phyloP scores from a whole-genome alignment of 2,329 filamentous ascomycete species.

The Ophiostoma quercus region DNA sequence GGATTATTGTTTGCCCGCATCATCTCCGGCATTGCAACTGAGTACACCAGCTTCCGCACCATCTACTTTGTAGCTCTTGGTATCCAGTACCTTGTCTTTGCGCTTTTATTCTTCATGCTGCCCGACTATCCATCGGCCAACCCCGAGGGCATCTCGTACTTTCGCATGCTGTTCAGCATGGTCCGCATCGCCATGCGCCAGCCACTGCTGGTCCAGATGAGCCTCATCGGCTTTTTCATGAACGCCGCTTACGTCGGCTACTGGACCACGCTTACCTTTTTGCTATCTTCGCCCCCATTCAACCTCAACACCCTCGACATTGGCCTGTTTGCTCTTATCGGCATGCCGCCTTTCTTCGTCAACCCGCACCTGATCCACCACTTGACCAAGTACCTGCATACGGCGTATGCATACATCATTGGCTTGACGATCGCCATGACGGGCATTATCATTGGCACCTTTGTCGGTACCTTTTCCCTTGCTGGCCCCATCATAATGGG shows the following conservation, averaged over 20 bases:
- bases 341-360: conserved; percentile 40
- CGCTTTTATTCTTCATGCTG: conserved; percentile 64
- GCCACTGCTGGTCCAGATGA: conserved; percentile 63
- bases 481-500: conserved; percentile 26
- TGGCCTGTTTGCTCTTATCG: conserved; percentile 69
- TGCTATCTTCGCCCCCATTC: conserved; percentile 63
- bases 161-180: conserved; percentile 55
- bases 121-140: conserved; percentile 71
- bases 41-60: conserved; percentile 19
- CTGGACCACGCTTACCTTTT: conserved; percentile 53
- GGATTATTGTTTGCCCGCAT: conserved; percentile 64
- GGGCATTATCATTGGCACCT: conserved; percentile 25
- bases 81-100: conserved; percentile 61
- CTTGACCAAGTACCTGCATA: conserved; percentile 21
- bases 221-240: conserved; percentile 57
- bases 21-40: conserved; percentile 17
- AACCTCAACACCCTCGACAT: conserved; percentile 60
- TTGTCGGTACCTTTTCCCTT: conserved; percentile 24
- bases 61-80: conserved; percentile 70
- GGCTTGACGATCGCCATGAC: conserved; percentile 21
- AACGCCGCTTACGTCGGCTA: conserved; percentile 48
- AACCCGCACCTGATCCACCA: conserved; percentile 24
- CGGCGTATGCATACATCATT: conserved; percentile 18
- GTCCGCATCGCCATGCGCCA: conserved; percentile 55
- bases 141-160: conserved; percentile 54